These are phyloP conservation scores for Eucalyptus marginata DNA, from an alignment of 345 rosid genomes.

Conservation along the genomic window DNA sequence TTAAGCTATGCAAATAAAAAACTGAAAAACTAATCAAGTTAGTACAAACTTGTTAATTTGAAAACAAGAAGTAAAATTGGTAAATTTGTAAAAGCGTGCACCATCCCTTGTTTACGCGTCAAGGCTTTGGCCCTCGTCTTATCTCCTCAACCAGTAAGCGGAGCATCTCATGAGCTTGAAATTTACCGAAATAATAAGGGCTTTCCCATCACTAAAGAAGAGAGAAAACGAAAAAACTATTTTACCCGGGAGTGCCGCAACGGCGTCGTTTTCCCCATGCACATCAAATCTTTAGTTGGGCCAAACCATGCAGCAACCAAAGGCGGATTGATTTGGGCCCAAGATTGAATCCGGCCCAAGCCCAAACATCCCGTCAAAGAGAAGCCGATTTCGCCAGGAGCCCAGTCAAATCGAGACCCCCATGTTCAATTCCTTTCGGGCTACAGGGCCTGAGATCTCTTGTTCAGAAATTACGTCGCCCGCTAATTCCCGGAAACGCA, in stretches of 20 bases:
- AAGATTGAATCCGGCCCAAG: background rate
- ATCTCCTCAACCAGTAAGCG: fast-evolving
- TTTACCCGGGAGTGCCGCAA: background rate
- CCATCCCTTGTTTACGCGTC: background rate
- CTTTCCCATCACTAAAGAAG: background rate
- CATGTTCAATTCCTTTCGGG: background rate
- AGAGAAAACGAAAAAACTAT: fast-evolving
- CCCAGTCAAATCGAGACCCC: background rate
- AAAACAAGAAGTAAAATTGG: fast-evolving
- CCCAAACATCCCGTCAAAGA: background rate
- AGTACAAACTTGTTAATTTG: background rate
- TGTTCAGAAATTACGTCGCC: background rate
- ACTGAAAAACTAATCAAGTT: background rate
- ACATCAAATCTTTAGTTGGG: background rate
- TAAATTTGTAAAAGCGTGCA: background rate
- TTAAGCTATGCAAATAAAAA: background rate
- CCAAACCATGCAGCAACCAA: background rate
- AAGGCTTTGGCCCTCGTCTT: background rate
- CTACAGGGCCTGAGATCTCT: background rate
- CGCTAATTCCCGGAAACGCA: background rate
- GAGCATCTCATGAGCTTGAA: background rate
- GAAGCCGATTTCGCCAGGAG: background rate
- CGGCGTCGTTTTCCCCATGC: background rate
- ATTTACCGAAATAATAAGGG: background rate
- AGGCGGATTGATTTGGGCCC: background rate